phyloP scores from a whole-genome alignment of 306 rosid species.

The Malus orientalis region DNA sequence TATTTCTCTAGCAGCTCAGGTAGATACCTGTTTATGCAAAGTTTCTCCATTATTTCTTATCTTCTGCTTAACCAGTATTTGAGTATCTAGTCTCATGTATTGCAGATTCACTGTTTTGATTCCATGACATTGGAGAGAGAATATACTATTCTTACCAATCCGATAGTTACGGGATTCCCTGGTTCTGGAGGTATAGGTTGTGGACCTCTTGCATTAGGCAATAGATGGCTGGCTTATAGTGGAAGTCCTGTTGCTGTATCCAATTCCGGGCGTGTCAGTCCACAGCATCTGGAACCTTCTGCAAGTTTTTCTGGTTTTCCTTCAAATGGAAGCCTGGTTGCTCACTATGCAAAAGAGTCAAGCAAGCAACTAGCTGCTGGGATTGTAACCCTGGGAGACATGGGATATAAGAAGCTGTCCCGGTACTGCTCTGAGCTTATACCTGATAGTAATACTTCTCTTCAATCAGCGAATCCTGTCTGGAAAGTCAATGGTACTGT shows the following conservation, averaged over 20 bases:
- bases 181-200: slow-evolving; percentile 72
- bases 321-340: slow-evolving; percentile 84
- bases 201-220: slow-evolving; percentile 94
- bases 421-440: slow-evolving; percentile 70
- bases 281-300: slow-evolving; percentile 67
- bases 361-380: slow-evolving; percentile 97
- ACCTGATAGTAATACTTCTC: slow-evolving; percentile 53
- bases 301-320: slow-evolving; percentile 61
- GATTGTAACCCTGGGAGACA: slow-evolving; percentile 81
- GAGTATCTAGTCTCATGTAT: slow-evolving; percentile 12
- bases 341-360: slow-evolving; percentile 91
- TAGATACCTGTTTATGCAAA: slow-evolving; percentile 19
- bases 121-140: slow-evolving; percentile 69
- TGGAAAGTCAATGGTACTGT: slow-evolving; percentile 49
- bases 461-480: slow-evolving; percentile 44
- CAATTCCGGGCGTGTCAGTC: slow-evolving; percentile 58
- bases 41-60: neutral
- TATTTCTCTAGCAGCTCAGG: slow-evolving; percentile 80
- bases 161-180: slow-evolving; percentile 48
- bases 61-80: slow-evolving; percentile 9
- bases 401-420: slow-evolving; percentile 87
- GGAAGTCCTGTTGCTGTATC: slow-evolving; percentile 55
- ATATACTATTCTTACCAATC: slow-evolving; percentile 77
- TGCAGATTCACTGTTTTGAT: slow-evolving; percentile 89
- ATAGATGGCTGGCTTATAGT: slow-evolving; percentile 97